These are phyloP conservation scores for Henckelia pumila DNA, from an alignment of 257 asterid genomes.

Conservation along the genomic window DNA sequence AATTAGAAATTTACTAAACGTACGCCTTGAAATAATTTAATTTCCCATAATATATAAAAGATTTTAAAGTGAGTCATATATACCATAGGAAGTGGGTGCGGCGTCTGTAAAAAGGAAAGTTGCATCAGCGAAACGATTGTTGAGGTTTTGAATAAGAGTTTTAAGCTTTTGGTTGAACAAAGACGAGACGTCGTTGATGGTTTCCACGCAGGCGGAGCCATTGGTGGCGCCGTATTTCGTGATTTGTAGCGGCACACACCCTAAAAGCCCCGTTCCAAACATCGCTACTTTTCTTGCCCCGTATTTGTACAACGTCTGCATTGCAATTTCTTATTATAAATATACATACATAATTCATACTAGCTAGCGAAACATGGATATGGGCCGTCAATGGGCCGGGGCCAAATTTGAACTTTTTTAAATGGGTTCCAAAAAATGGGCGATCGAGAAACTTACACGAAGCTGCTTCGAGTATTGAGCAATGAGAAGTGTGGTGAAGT, in stretches of 20 bases:
- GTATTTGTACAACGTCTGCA: slow-evolving; percentile 38
- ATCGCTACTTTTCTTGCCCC: slow-evolving; percentile 56
- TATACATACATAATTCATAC: too few species aligned
- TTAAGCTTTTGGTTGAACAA: slow-evolving; percentile 32
- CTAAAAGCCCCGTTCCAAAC: slow-evolving; percentile 31
- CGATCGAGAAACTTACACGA: slow-evolving; percentile 12
- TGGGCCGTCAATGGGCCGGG: too few species aligned
- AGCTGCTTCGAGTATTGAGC: slow-evolving; percentile 33
- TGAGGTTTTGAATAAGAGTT: slow-evolving; percentile 27
- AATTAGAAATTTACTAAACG: too few species aligned
- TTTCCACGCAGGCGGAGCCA: slow-evolving; percentile 36
- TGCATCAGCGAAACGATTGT: slow-evolving; percentile 27
- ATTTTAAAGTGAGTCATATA: too few species aligned
- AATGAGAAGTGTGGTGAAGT: slow-evolving; percentile 33
- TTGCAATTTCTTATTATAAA: too few species aligned
- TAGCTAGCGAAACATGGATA: too few species aligned
- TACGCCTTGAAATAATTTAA: too few species aligned
- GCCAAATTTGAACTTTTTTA: too few species aligned
- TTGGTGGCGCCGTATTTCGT: slow-evolving; percentile 27
- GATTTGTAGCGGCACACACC: slow-evolving; percentile 38
- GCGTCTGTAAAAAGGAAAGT: slow-evolving; percentile 26
- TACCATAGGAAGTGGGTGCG: slow-evolving; percentile 27
- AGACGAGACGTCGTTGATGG: slow-evolving; percentile 25
- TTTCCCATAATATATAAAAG: too few species aligned
- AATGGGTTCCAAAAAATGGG: too few species aligned